Percentiles rank a stretch among this genome's conserved stretches.
Conservation (phyloP, 2,329 filamentous ascomycete species). For the Phoma herbarum region DNA sequence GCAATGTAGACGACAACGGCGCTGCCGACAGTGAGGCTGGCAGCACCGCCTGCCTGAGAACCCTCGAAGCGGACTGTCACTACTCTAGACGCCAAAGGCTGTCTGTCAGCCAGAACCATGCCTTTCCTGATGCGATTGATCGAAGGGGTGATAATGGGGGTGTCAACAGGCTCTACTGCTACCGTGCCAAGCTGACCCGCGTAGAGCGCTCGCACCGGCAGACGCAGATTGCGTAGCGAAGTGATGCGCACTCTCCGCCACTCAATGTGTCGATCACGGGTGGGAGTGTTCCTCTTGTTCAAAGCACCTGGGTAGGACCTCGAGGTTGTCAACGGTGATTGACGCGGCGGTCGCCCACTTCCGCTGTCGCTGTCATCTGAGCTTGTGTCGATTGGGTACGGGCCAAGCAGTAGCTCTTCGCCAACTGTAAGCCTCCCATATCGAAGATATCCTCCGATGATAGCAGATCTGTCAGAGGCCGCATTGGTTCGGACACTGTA, state of each 20-base stretch:
- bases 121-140: slow-evolving; percentile 70
- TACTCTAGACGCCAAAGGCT: slow-evolving; percentile 61
- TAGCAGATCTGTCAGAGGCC: slow-evolving; percentile 52
- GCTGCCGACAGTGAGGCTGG: slow-evolving; percentile 70
- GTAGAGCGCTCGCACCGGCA: slow-evolving; percentile 79
- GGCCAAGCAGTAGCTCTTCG: slow-evolving; percentile 80
- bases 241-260: slow-evolving; percentile 85
- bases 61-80: slow-evolving; percentile 73
- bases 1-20: slow-evolving; percentile 85
- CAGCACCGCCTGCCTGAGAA: slow-evolving; percentile 62
- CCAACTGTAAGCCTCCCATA: slow-evolving; percentile 80
- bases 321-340: slow-evolving; percentile 51
- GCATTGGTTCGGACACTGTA: slow-evolving; percentile 69
- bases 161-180: slow-evolving; percentile 67
- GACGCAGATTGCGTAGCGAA: slow-evolving; percentile 85
- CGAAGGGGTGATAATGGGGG: slow-evolving; percentile 38
- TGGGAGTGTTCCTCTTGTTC: slow-evolving; percentile 32
- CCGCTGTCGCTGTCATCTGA: slow-evolving; percentile 51
- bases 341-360: slow-evolving; percentile 33
- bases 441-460: slow-evolving; percentile 86
- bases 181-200: slow-evolving; percentile 90
- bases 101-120: slow-evolving; percentile 75
- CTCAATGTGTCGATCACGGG: slow-evolving; percentile 50
- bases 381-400: slow-evolving; percentile 58
- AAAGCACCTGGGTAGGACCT: slow-evolving; percentile 60